Evolutionary conservation across 768 basidiomycete species (phyloP).

Genomic region (Infundibulicybe gibba): DNA sequence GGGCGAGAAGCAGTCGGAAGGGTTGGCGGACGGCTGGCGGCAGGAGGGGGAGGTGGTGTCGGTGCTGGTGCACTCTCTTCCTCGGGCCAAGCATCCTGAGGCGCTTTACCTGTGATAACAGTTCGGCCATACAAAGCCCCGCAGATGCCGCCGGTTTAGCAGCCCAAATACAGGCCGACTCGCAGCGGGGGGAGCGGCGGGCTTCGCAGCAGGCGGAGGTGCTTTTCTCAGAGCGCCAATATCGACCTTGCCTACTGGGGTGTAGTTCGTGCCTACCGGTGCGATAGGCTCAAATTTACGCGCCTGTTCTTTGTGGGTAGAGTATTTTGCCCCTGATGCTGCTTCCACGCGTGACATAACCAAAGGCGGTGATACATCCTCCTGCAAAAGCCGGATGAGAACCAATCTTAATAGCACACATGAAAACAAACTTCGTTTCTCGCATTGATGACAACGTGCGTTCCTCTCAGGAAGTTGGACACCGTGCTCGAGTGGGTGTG

Average conservation of each 20-base stretch:
- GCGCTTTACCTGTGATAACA: slow-evolving; percentile 33
- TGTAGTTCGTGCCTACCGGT: slow-evolving; percentile 76
- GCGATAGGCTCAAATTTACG: slow-evolving; percentile 77
- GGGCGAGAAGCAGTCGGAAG: slow-evolving; percentile 40
- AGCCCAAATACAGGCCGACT: slow-evolving; percentile 47
- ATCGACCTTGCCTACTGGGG: slow-evolving; percentile 71
- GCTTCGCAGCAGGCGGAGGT: slow-evolving; percentile 31
- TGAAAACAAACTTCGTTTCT: slow-evolving; percentile 68
- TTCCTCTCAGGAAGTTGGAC: slow-evolving; percentile 73
- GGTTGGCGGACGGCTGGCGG: slow-evolving; percentile 44
- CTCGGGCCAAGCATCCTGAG: slow-evolving; percentile 59
- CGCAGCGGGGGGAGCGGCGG: slow-evolving; percentile 33
- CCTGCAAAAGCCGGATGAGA: slow-evolving; percentile 31
- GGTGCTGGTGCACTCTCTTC: slow-evolving; percentile 38
- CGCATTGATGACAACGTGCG: slow-evolving; percentile 84
- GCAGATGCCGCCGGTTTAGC: slow-evolving; percentile 35
- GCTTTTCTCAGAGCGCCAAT: slow-evolving; percentile 55
- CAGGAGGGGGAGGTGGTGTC: slow-evolving; percentile 36
- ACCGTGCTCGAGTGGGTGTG: slow-evolving; percentile 84
- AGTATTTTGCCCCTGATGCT: slow-evolving; percentile 89
- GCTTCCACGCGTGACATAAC: slow-evolving; percentile 88
- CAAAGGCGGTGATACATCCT: slow-evolving; percentile 73
- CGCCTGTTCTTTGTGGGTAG: slow-evolving; percentile 72
- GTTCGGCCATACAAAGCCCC: slow-evolving; percentile 38
- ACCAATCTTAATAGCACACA: neutral